Evolutionary conservation across 371 early-diverging fungal species (phyloP).

Genomic region (Rhizopus arrhizus): DNA sequence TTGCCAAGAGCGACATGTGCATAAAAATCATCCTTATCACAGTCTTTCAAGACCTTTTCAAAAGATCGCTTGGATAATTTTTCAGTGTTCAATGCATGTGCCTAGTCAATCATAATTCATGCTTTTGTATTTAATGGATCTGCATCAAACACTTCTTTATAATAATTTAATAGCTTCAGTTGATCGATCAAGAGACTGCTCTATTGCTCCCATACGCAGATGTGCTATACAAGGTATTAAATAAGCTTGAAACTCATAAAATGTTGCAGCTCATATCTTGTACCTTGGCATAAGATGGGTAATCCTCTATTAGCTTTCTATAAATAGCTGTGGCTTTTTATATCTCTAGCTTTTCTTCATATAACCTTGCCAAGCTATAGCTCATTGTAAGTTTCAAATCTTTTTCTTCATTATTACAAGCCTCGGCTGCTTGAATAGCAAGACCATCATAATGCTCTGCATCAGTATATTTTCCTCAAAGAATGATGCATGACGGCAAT

Average conservation of each 20-base stretch:
- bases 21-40: conserved; percentile 80
- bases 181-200: conserved; percentile 48
- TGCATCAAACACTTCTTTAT: conserved; percentile 65
- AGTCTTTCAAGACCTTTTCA: conserved; percentile 77
- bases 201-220: conserved; percentile 78
- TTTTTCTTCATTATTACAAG: conserved; percentile 15
- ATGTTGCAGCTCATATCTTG: neutral
- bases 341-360: conserved; percentile 66
- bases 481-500: conserved; percentile 75
- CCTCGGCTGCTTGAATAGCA: conserved; percentile 43
- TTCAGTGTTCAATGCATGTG: conserved; percentile 61
- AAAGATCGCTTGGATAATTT: conserved; percentile 69
- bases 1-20: conserved; percentile 85
- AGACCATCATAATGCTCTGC: conserved; percentile 42
- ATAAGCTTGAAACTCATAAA: too few relatives aligned
- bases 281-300: conserved; percentile 76
- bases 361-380: conserved; percentile 84
- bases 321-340: conserved; percentile 71
- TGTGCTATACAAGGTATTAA: conserved; percentile 47
- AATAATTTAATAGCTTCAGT: conserved; percentile 66
- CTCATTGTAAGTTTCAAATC: conserved; percentile 58
- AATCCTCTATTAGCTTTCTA: conserved; percentile 57
- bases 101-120: conserved; percentile 74
- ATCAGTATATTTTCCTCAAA: conserved; percentile 39
- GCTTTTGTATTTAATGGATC: conserved; percentile 67